Conservation (phyloP, 192 early-diverging fungal species). For the Gamsiella multidivaricata region DNA sequence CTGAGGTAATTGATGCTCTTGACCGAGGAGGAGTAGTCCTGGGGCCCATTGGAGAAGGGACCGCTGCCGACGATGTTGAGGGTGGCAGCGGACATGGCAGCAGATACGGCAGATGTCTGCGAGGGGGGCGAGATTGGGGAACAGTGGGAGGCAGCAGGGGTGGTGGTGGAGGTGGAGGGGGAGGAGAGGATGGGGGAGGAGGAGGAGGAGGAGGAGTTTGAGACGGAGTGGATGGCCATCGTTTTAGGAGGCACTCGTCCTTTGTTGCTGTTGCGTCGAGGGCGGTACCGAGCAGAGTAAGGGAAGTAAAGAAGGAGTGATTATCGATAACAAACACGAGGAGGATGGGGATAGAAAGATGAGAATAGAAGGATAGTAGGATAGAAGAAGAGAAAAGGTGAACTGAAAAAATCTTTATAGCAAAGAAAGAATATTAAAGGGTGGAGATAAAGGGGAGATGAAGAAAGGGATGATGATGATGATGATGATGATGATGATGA, state of each 20-base stretch:
- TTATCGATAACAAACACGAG: too few species aligned
- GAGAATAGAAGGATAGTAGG: neutral
- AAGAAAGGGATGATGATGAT: too few species aligned
- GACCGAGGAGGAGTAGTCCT: conserved; percentile 29
- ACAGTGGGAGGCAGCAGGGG: conserved; percentile 47
- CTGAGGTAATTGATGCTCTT: conserved; percentile 33
- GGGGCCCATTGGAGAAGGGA: conserved; percentile 8
- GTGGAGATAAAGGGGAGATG: neutral
- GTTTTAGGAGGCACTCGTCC: neutral
- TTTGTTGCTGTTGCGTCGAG: too few species aligned
- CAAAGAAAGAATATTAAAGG: neutral
- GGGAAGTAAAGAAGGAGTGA: conserved; percentile 1
- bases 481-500: too few species aligned
- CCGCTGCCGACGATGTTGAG: conserved; percentile 11
- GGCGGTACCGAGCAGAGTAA: conserved; percentile 4
- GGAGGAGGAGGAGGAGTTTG: conserved; percentile 54
- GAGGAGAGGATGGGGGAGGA: conserved; percentile 53
- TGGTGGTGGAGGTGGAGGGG: conserved; percentile 29
- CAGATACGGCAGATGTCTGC: conserved; percentile 7
- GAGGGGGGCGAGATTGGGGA: conserved; percentile 39
- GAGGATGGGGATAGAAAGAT: neutral
- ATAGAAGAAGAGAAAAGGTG: neutral
- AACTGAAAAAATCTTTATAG: neutral
- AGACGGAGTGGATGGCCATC: conserved; percentile 59
- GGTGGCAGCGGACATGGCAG: conserved; percentile 36